These are phyloP conservation scores for Achlya hypogyna DNA, from an alignment of 352 stramenopile species.

Conservation along the genomic window DNA sequence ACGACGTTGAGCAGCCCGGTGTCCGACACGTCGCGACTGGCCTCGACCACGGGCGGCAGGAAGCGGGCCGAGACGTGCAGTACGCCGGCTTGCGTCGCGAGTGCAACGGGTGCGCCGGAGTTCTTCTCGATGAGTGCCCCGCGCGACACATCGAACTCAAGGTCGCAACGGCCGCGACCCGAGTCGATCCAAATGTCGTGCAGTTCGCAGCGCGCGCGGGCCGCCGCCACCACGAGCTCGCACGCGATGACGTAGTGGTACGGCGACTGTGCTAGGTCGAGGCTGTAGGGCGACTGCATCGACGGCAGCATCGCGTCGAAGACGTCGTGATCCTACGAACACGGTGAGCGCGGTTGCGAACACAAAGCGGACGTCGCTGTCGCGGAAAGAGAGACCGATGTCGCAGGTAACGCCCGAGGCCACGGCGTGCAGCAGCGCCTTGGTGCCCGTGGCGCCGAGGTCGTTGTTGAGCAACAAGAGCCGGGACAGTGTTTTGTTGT, in stretches of 20 bases:
- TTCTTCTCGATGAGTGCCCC: background rate
- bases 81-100: conserved; percentile 29
- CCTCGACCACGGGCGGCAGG: conserved; percentile 23
- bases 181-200: conserved; percentile 38
- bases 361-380: conserved; percentile 24
- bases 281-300: conserved; percentile 45
- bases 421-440: conserved; percentile 42
- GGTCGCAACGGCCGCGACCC: conserved; percentile 24
- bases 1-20: conserved; percentile 1
- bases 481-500: conserved; percentile 32
- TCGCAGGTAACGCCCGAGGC: conserved; percentile 41
- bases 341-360: background rate
- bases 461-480: conserved; percentile 51
- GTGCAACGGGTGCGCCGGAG: conserved; percentile 27
- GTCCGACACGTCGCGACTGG: background rate
- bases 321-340: conserved; percentile 26
- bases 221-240: conserved; percentile 38
- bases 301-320: conserved; percentile 52
- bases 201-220: conserved; percentile 33
- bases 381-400: conserved; percentile 46
- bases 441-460: conserved; percentile 40
- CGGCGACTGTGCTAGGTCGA: conserved; percentile 40
- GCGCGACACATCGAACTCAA: background rate
- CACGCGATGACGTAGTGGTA: conserved; percentile 54
- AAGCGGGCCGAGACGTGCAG: conserved; percentile 37